A percentile compares a stretch with the other conserved stretches of the same genome.
phyloP scores from a whole-genome alignment of 345 rosid species.

The Brassica cretica region DNA sequence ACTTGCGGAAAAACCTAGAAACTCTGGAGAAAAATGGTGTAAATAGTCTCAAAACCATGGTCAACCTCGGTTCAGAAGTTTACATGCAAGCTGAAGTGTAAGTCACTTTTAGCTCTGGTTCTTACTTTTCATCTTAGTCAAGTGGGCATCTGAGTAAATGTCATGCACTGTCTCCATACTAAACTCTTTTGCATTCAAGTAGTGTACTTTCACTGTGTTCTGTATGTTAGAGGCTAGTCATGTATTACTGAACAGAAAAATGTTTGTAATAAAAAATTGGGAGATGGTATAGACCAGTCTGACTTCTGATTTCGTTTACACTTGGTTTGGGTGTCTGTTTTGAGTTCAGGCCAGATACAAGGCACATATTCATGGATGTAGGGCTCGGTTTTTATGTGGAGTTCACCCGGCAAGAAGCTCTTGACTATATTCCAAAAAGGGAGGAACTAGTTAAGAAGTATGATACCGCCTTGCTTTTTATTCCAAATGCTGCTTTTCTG shows the following conservation, averaged over 20 bases:
- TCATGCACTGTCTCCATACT: not conserved
- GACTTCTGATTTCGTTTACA: constrained; percentile 17
- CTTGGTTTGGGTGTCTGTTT: constrained; percentile 6
- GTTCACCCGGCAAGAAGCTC: constrained; percentile 84
- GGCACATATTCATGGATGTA: constrained; percentile 64
- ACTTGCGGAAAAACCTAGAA: constrained; percentile 70
- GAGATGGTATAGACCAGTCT: not conserved
- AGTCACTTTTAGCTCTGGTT: constrained; percentile 36
- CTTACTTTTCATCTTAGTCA: not conserved
- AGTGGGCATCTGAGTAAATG: not conserved
- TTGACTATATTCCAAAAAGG: constrained; percentile 52
- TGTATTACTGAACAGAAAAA: not conserved
- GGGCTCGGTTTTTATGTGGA: constrained; percentile 87
- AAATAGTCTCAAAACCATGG: constrained; percentile 82
- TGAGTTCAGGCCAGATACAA: constrained; percentile 66
- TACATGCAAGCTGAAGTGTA: constrained; percentile 96
- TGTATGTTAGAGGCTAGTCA: constrained; percentile 21
- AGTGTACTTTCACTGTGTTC: not conserved
- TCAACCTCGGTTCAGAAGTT: constrained; percentile 95
- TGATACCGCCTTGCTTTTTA: not conserved
- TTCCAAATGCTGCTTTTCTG: constrained; percentile 8
- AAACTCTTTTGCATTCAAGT: not conserved
- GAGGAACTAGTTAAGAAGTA: constrained; percentile 74
- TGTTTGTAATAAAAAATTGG: not conserved
- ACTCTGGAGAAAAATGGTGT: constrained; percentile 73